Evolutionary conservation across 1,284 basidiomycete genomes (phyloP).

Genomic region (Apiotrichum veenhuisii): DNA sequence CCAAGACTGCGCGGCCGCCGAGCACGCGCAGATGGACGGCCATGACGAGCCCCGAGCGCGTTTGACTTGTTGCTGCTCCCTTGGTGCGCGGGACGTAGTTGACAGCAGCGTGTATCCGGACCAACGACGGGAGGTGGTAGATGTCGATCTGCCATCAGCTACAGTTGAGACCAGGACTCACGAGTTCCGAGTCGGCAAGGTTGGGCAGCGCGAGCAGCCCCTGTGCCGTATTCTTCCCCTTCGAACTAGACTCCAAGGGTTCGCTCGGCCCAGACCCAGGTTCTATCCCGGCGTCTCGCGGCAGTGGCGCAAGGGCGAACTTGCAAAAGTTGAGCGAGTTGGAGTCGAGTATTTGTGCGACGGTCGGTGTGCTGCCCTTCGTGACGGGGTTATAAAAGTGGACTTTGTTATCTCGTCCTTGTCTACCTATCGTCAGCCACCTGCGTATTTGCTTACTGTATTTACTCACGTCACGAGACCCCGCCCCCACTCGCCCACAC

Average conservation of each 20-base stretch:
- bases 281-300: background rate
- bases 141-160: conserved; percentile 55
- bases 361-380: conserved; percentile 17
- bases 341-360: conserved; percentile 68
- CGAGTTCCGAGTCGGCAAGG: conserved; percentile 76
- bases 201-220: conserved; percentile 76
- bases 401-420: conserved; percentile 69
- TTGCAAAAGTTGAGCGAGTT: conserved; percentile 88
- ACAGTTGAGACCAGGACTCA: conserved; percentile 44
- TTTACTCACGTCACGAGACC: conserved; percentile 65
- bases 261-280: conserved; percentile 2
- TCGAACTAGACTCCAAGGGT: no score
- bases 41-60: conserved; percentile 72
- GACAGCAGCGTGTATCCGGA: conserved; percentile 68
- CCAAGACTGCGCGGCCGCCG: conserved; percentile 53
- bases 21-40: conserved; percentile 62
- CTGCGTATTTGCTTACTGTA: background rate
- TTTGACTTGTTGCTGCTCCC: background rate
- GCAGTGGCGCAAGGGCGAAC: conserved; percentile 57
- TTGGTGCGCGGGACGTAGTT: conserved; percentile 20
- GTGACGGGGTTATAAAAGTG: conserved; percentile 37
- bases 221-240: conserved; percentile 23
- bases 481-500: conserved; percentile 66
- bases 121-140: conserved; percentile 63
- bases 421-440: conserved; percentile 54